Evolutionary conservation across 345 rosid species (phyloP).

Genomic region (Brassica incana): DNA sequence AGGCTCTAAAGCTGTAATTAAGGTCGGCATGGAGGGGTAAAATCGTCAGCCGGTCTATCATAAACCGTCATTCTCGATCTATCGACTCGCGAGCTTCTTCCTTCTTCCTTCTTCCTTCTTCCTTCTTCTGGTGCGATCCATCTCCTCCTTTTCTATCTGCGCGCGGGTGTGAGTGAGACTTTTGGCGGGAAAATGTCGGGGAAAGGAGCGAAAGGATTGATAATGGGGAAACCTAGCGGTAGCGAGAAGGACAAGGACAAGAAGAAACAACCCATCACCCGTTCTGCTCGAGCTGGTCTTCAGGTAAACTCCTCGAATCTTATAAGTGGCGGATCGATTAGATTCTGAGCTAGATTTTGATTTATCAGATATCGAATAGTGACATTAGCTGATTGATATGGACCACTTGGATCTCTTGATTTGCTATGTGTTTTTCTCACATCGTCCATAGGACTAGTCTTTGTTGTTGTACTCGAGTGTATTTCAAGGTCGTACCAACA

Average conservation of each 20-base stretch:
- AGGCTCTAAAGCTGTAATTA: no score
- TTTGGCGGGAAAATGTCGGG: conserved; percentile 67
- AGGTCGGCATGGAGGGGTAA: conserved; percentile 14
- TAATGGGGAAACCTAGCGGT: conserved; percentile 62
- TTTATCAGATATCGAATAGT: background rate
- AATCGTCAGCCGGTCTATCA: background rate
- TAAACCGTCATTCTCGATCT: background rate
- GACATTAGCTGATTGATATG: no score
- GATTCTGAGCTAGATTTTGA: background rate
- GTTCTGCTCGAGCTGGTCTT: conserved; percentile 83
- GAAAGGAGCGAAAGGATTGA: conserved; percentile 79
- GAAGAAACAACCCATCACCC: conserved; percentile 68
- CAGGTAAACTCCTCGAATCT: conserved; percentile 46
- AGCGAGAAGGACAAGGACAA: conserved; percentile 71
- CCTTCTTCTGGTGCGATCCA: conserved; percentile 15
- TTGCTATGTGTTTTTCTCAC: no score
- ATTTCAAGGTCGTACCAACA: no score
- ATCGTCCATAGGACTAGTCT: no score
- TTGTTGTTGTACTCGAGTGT: no score
- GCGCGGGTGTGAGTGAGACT: background rate
- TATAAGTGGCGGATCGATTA: conserved; percentile 18
- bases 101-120: background rate
- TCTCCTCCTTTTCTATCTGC: background rate
- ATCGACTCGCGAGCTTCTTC: conserved; percentile 20
- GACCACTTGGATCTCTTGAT: no score